These are phyloP conservation scores for Afroboletus lepidellus DNA, from an alignment of 1,284 basidiomycete species.

Conservation along the genomic window DNA sequence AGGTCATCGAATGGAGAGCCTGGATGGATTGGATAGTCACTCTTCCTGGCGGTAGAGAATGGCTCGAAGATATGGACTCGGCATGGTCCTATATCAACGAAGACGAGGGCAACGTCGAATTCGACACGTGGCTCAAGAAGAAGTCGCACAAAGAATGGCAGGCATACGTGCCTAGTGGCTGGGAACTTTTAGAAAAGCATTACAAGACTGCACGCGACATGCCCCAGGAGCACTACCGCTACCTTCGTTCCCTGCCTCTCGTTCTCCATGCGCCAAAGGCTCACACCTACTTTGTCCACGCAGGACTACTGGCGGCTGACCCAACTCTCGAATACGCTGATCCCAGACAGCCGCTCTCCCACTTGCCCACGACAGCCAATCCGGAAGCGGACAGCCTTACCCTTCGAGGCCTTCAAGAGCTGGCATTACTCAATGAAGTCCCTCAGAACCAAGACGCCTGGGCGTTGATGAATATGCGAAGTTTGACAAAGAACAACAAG, in stretches of 20 bases:
- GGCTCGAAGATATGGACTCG: conserved; percentile 50
- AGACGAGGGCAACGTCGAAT: conserved; percentile 36
- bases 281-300: conserved; percentile 81
- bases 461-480: conserved; percentile 75
- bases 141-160: conserved; percentile 45
- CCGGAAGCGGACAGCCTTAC: conserved; percentile 21
- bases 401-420: conserved; percentile 55
- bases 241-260: conserved; percentile 70
- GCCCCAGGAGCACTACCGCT: conserved; percentile 57
- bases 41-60: conserved; percentile 46
- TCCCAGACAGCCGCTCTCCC: conserved; percentile 64
- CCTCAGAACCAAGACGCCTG: conserved; percentile 76
- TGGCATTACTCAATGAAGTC: conserved; percentile 57
- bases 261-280: conserved; percentile 74
- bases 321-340: conserved; percentile 50
- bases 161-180: conserved; percentile 56
- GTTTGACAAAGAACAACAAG: conserved; percentile 52
- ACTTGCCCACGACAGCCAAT: conserved; percentile 47
- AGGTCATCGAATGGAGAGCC: conserved; percentile 79
- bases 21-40: conserved; percentile 73
- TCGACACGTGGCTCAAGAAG: conserved; percentile 20
- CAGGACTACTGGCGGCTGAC: conserved; percentile 74
- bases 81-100: conserved; percentile 36
- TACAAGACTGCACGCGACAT: conserved; percentile 71
- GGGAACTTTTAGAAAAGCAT: conserved; percentile 74